Percentiles rank a stretch among this genome's conserved stretches.
Conservation (phyloP, 768 basidiomycete genomes). For the Chlorophyllum brunneum region DNA sequence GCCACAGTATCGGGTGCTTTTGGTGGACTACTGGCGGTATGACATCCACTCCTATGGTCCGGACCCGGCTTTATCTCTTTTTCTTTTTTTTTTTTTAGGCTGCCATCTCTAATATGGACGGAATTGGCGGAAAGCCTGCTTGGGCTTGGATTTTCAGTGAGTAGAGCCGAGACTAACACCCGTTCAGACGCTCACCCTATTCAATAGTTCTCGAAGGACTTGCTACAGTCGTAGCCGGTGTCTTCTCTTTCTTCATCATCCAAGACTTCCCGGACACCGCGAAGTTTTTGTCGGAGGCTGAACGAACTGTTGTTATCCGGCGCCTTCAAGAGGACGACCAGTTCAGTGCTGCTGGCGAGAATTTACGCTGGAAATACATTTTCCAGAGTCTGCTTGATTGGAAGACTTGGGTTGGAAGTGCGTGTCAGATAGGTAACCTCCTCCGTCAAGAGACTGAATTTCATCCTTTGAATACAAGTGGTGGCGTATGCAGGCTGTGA, state of each 20-base stretch:
- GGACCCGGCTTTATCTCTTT: neutral
- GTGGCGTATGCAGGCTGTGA: conserved; percentile 51
- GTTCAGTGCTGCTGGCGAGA: conserved; percentile 71
- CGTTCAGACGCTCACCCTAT: neutral
- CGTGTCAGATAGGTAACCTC: conserved; percentile 14
- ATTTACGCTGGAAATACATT: conserved; percentile 53
- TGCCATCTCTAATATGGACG: conserved; percentile 70
- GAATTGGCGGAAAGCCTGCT: conserved; percentile 61
- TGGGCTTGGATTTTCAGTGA: conserved; percentile 72
- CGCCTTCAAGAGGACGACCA: conserved; percentile 65
- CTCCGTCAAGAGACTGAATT: neutral
- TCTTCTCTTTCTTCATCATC: conserved; percentile 68
- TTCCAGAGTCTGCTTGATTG: conserved; percentile 58
- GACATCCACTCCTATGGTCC: conserved; percentile 1
- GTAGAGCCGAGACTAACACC: conserved; percentile 7
- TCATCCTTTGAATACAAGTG: conserved; percentile 32
- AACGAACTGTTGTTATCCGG: conserved; percentile 62
- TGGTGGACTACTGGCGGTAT: conserved; percentile 68
- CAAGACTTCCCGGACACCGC: conserved; percentile 84
- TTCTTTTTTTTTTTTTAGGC: conserved; percentile 26
- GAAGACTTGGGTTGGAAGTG: conserved; percentile 67
- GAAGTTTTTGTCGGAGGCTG: conserved; percentile 68
- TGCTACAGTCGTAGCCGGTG: conserved; percentile 61
- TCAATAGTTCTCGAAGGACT: conserved; percentile 57
- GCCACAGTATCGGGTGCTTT: conserved; percentile 84